Conservation (phyloP, 2,329 filamentous ascomycete genomes). For the Colletotrichum endophyticum region DNA sequence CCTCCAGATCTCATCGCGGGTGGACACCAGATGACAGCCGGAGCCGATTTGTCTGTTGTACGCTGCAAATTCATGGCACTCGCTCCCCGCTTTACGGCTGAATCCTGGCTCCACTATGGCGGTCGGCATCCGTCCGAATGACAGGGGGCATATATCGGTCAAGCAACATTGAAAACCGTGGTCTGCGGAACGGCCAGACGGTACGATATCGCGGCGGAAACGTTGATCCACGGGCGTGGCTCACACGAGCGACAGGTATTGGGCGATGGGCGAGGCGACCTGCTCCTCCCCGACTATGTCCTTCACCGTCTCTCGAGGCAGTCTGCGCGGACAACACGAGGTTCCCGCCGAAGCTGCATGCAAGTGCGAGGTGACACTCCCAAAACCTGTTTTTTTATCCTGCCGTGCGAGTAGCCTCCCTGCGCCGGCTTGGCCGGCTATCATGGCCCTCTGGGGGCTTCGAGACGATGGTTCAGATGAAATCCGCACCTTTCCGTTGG, state of each 20-base stretch:
- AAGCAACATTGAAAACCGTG: not conserved
- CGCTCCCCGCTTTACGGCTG: not conserved
- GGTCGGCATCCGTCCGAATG: not conserved
- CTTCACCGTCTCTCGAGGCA: conserved; percentile 18
- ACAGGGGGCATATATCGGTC: not conserved
- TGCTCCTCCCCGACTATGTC: not conserved
- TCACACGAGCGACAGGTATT: not conserved
- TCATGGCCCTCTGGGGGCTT: not conserved
- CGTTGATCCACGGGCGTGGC: not conserved
- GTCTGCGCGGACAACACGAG: conserved; percentile 12
- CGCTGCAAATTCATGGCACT: not conserved
- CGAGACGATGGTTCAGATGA: conserved; percentile 11
- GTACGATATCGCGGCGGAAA: not conserved
- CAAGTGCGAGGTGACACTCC: conserved; percentile 19
- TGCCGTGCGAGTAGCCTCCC: conserved; percentile 7
- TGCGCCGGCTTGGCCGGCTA: conserved; percentile 18
- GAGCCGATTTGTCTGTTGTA: not conserved
- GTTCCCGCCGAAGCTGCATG: conserved; percentile 20
- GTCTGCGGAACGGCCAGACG: not conserved
- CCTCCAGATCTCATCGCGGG: not conserved
- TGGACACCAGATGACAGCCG: not conserved
- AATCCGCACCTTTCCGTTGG: not conserved
- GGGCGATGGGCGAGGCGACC: not conserved
- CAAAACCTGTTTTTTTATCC: conserved; percentile 21
- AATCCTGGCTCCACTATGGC: not conserved